Conservation (phyloP, 2,329 filamentous ascomycete genomes). For the Curvularia sp. region DNA sequence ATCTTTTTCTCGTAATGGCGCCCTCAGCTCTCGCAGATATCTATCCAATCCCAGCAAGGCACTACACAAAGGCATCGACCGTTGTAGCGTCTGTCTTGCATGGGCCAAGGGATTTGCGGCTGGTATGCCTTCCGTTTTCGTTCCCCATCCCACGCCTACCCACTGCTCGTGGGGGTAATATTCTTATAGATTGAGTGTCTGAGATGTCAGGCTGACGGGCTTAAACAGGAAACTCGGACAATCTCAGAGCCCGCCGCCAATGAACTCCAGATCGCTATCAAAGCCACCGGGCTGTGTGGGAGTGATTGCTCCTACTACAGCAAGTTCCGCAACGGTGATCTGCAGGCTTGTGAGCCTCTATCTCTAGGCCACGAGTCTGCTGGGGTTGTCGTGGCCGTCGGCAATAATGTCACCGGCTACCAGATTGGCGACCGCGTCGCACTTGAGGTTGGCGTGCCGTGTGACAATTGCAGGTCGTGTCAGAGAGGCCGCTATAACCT, state of each 20-base stretch:
- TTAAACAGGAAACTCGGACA: conserved; percentile 61
- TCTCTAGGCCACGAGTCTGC: conserved; percentile 60
- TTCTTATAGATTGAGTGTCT: conserved; percentile 24
- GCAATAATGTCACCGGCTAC: conserved; percentile 49
- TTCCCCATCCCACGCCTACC: conserved; percentile 44
- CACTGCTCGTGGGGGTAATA: conserved; percentile 43
- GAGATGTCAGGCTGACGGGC: conserved; percentile 33
- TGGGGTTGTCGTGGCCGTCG: conserved; percentile 50
- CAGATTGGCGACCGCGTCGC: conserved; percentile 53
- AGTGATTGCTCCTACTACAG: conserved; percentile 76
- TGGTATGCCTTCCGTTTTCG: conserved; percentile 49
- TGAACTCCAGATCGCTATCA: conserved; percentile 71
- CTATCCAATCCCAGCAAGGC: conserved; percentile 50
- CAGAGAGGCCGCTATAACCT: conserved; percentile 54
- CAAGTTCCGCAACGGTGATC: conserved; percentile 74
- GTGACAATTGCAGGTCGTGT: conserved; percentile 53
- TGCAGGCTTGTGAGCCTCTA: conserved; percentile 70
- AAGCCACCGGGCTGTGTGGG: conserved; percentile 72
- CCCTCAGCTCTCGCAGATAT: conserved; percentile 51
- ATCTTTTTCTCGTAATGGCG: conserved; percentile 49
- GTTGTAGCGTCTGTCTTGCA: conserved; percentile 53
- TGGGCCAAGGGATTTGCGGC: conserved; percentile 54
- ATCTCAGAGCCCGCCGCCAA: conserved; percentile 62
- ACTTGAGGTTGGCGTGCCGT: conserved; percentile 52
- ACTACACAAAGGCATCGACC: conserved; percentile 48